phyloP scores from a whole-genome alignment of 2,329 filamentous ascomycete genomes.

The Dactylonectria estremocensis region DNA sequence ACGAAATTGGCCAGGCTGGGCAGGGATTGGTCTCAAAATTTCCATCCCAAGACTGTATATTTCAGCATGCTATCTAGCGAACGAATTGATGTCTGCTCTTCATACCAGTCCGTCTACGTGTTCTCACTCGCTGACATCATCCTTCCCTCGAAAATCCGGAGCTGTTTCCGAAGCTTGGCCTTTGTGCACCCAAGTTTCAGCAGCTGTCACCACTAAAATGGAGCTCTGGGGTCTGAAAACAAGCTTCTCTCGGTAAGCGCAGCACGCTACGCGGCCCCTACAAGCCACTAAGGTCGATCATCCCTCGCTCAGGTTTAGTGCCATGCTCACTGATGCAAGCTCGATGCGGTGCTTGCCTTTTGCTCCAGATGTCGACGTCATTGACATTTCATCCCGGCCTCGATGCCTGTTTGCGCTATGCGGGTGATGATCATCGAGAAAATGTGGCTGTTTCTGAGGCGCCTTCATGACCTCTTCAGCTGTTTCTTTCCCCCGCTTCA shows the following conservation, averaged over 20 bases:
- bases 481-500: neutral
- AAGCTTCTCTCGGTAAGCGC: slow-evolving; percentile 3
- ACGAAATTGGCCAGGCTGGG: neutral
- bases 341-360: slow-evolving; percentile 11
- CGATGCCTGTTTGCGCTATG: slow-evolving; percentile 34
- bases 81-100: too few relatives aligned
- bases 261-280: neutral
- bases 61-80: too few relatives aligned
- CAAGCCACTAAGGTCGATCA: slow-evolving; percentile 6
- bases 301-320: slow-evolving; percentile 6
- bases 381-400: slow-evolving; percentile 39
- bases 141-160: neutral
- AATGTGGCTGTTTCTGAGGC: neutral
- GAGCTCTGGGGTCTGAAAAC: neutral
- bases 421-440: slow-evolving; percentile 13
- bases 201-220: neutral
- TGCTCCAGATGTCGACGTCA: slow-evolving; percentile 43
- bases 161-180: too few relatives aligned
- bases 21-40: neutral
- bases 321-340: slow-evolving; percentile 13
- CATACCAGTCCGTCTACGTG: neutral
- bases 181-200: neutral
- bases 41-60: too few relatives aligned
- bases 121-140: slow-evolving; percentile 2
- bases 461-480: neutral